A percentile compares a stretch with the other conserved stretches of the same genome.
Evolutionary conservation across 306 rosid genomes (phyloP).

Genomic region (Trifolium repens): DNA sequence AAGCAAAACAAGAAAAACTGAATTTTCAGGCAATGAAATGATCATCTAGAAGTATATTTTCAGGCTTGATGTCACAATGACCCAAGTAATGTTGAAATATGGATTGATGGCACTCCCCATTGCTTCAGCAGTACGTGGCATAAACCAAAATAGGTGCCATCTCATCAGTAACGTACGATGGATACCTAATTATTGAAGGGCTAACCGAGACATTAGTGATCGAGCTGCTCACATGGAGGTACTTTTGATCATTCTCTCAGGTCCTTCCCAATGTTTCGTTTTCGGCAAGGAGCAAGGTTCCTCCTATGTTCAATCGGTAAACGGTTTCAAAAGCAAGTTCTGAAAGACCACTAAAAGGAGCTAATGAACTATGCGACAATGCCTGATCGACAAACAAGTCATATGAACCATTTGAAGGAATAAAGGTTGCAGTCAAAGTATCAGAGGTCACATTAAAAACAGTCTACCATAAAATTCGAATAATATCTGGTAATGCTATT

Average conservation of each 20-base stretch:
- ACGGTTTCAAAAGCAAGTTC: slow-evolving; percentile 75
- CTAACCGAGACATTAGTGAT: slow-evolving; percentile 60
- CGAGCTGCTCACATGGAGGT: slow-evolving; percentile 83
- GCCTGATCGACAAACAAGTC: slow-evolving; percentile 82
- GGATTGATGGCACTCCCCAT: too few species aligned
- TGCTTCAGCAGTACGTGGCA: too few species aligned
- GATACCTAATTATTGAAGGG: slow-evolving; percentile 71
- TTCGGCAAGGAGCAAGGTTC: slow-evolving; percentile 72
- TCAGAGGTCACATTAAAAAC: slow-evolving; percentile 61
- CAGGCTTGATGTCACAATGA: slow-evolving; percentile 95
- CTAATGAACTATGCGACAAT: slow-evolving; percentile 57
- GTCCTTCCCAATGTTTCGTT: slow-evolving; percentile 92
- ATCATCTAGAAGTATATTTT: slow-evolving; percentile 86
- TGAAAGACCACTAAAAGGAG: slow-evolving; percentile 71
- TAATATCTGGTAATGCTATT: too few species aligned
- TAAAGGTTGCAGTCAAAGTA: slow-evolving; percentile 63
- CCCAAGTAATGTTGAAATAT: too few species aligned
- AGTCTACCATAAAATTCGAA: too few species aligned
- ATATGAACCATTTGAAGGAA: slow-evolving; percentile 74
- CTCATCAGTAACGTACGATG: too few species aligned
- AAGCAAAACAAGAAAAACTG: too few species aligned
- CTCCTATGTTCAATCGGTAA: slow-evolving; percentile 86
- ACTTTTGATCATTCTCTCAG: slow-evolving; percentile 83
- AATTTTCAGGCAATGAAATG: slow-evolving; percentile 52
- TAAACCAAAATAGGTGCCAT: too few species aligned